Evolutionary conservation across 2,329 filamentous ascomycete species (phyloP).

Genomic region (Botrytis galanthina): DNA sequence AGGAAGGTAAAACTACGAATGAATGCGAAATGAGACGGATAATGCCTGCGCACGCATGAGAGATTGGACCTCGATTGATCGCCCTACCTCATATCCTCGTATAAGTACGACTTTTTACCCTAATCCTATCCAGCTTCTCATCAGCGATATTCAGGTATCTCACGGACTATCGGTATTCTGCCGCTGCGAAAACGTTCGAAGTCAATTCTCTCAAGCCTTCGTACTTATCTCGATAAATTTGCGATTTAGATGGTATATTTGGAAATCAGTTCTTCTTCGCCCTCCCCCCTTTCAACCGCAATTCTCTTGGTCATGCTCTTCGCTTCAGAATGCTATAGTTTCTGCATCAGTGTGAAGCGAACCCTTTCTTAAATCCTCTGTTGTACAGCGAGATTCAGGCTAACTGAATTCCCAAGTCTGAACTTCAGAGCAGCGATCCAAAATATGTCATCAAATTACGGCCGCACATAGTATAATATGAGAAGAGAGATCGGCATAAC

Average conservation of each 20-base stretch:
- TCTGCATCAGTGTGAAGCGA: not conserved
- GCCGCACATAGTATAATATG: not conserved
- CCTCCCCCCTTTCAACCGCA: not conserved
- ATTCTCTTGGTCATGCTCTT: not conserved
- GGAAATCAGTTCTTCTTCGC: not conserved
- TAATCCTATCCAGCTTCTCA: not conserved
- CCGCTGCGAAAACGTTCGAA: too few relatives aligned
- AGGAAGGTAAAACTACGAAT: not conserved
- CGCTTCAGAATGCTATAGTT: not conserved
- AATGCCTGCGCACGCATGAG: not conserved
- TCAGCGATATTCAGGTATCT: not conserved
- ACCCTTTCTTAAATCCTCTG: not conserved
- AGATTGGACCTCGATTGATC: not conserved
- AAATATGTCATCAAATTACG: not conserved
- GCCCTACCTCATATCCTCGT: not conserved
- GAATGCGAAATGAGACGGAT: not conserved
- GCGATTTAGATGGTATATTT: not conserved
- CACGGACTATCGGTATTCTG: not conserved
- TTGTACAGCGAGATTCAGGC: not conserved
- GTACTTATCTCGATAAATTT: not conserved
- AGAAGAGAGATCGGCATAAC: not conserved
- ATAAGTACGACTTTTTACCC: rapidly evolving
- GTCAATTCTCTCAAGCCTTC: not conserved
- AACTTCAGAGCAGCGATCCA: not conserved
- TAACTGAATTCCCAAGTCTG: not conserved